These are phyloP conservation scores for Penicillium hesseltinei DNA, from an alignment of 2,329 filamentous ascomycete genomes.

Conservation along the genomic window DNA sequence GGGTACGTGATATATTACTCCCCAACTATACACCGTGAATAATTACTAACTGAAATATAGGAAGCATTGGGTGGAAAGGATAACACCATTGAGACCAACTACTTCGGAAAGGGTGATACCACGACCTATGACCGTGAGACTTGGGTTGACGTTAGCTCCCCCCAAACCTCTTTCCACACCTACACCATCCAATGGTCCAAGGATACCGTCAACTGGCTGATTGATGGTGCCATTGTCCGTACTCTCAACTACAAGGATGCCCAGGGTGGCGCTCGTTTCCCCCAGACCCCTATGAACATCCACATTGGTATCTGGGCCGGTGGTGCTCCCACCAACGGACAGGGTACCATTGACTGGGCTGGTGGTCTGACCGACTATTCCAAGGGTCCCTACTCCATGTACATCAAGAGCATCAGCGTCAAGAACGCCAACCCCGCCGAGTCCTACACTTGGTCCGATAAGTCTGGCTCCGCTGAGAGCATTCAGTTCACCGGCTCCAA, in stretches of 20 bases:
- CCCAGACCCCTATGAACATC: constrained; percentile 71
- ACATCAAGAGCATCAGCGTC: constrained; percentile 61
- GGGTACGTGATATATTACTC: constrained; percentile 69
- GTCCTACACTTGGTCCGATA: constrained; percentile 65
- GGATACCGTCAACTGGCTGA: constrained; percentile 61
- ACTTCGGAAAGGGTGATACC: constrained; percentile 90
- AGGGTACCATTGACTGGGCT: constrained; percentile 64
- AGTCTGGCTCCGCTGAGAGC: constrained; percentile 61
- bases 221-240: constrained; percentile 62
- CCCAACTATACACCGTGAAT: constrained; percentile 30
- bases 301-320: constrained; percentile 70
- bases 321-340: constrained; percentile 48
- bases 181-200: constrained; percentile 64
- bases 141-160: constrained; percentile 65
- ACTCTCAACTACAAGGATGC: constrained; percentile 61
- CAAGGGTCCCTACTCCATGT: constrained; percentile 70
- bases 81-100: constrained; percentile 71
- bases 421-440: constrained; percentile 58
- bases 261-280: constrained; percentile 58
- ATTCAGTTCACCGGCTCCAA: constrained; percentile 48
- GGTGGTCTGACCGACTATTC: constrained; percentile 67
- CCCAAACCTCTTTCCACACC: constrained; percentile 48
- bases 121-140: constrained; percentile 76
- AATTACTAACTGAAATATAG: constrained; percentile 52
- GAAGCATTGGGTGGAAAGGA: constrained; percentile 39